These are phyloP conservation scores for Crithidia mellificae DNA, from an alignment of 208 protist genomes.

Conservation along the genomic window DNA sequence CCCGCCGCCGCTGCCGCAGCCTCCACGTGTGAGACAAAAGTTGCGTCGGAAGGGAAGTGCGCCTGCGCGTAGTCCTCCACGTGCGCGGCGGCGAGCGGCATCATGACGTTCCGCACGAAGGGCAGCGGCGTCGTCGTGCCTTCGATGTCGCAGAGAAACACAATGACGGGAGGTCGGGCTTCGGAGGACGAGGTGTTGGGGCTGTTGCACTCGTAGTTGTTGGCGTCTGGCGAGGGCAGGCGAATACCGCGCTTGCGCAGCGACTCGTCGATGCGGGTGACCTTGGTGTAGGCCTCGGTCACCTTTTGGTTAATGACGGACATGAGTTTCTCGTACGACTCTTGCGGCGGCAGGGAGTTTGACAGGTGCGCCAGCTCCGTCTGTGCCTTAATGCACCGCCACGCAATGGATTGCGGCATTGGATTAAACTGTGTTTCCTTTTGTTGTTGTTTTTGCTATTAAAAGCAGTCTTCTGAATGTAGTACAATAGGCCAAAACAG, in stretches of 20 bases:
- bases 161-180: conserved; percentile 1
- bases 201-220: not conserved
- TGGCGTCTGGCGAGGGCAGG: not conserved
- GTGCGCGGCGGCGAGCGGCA: conserved; percentile 41
- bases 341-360: conserved; percentile 19
- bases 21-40: conserved; percentile 21
- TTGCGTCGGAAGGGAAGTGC: conserved; percentile 39
- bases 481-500: too few relatives aligned
- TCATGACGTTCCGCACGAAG: conserved; percentile 67
- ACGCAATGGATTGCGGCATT: conserved; percentile 4
- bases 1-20: conserved; percentile 4
- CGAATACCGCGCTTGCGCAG: conserved; percentile 1
- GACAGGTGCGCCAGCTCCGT: conserved; percentile 32
- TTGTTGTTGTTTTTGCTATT: not conserved
- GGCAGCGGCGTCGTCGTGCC: conserved; percentile 85
- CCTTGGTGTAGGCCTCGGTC: not conserved
- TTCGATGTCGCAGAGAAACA: conserved; percentile 78
- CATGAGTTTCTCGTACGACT: conserved; percentile 8
- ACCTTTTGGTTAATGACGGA: not conserved
- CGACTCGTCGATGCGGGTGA: conserved; percentile 1
- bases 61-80: conserved; percentile 43
- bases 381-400: conserved; percentile 26
- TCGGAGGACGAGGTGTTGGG: not conserved
- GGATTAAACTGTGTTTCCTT: not conserved
- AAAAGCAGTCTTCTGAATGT: too few relatives aligned